Evolutionary conservation across 2,329 filamentous ascomycete species (phyloP), one percentile per base, ranked within the genome.

Genomic region (Verticillium longisporum): DNA sequence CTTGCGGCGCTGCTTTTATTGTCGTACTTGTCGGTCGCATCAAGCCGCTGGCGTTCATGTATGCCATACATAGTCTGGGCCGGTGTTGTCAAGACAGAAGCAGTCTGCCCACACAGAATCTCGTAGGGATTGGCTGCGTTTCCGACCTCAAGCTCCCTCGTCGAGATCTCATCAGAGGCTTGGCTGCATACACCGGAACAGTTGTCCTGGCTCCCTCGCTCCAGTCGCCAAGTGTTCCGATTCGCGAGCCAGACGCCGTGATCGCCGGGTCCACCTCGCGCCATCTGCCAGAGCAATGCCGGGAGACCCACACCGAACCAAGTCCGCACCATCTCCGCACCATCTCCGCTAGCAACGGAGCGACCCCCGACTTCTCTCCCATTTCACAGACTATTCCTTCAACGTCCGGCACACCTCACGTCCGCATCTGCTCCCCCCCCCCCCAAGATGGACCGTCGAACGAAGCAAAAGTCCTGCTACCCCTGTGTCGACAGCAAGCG

Each of bases 391-490:
- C 45, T 18, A 53, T 10, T 45, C 45, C 13, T 21, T 11, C n/a
- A 6, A 53, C 5, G 3, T 11, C 7, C 45, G n/a, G 21, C 21
- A 53, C 18, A 53, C 18, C 45, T 18, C 45, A 36, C 34, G 13
- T 36, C 34, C 34, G 34, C 34, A 9, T 36, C 34, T 13, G 34
- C 34, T 9, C 18, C 18, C 18, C 18, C 18, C 18, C 18, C n/a
- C 18, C 18, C 18, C 45, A 9, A 10, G 18, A 53, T 53, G 45
- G 45, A 53, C 21, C 45, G 45, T 21, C 45, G 45, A 53, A 53
- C 62, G 1, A 64, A 64, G 54, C 62, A 61, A 31, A 63, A 53
- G 2, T 59, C 61, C 1, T 63, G 61, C 4, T 61, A 60, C 9
- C 33, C 61, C 11, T 61, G 61, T 15, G 61, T 58, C 3, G 57